Evolutionary conservation across 2,329 filamentous ascomycete species (phyloP).

Genomic region (Pyrenophora graminea): DNA sequence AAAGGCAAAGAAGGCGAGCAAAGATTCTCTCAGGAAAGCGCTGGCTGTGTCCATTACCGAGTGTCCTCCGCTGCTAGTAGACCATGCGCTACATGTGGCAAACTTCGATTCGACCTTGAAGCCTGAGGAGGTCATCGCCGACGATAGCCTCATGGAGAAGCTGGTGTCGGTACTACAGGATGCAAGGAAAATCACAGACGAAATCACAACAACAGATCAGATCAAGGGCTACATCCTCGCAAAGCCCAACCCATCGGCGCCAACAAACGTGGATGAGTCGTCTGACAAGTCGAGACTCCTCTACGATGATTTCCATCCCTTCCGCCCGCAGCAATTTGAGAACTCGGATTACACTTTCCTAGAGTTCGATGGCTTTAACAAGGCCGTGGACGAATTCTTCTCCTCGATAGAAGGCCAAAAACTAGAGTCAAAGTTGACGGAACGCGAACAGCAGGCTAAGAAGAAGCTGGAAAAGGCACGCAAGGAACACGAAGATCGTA

Average conservation of each 20-base stretch:
- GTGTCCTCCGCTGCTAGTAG: constrained; percentile 82
- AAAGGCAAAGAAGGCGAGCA: constrained; percentile 74
- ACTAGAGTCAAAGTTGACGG: constrained; percentile 78
- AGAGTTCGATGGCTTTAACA: constrained; percentile 84
- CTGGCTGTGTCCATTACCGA: constrained; percentile 85
- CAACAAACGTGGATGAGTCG: constrained; percentile 47
- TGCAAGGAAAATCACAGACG: constrained; percentile 70
- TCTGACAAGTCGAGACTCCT: constrained; percentile 59
- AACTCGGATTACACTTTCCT: constrained; percentile 70
- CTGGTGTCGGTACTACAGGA: constrained; percentile 71
- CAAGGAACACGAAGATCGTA: constrained; percentile 79
- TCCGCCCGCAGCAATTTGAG: constrained; percentile 79
- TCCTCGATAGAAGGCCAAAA: constrained; percentile 95
- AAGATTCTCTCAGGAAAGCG: constrained; percentile 76
- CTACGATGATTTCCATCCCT: constrained; percentile 96
- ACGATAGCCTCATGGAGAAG: constrained; percentile 65
- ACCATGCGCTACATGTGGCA: constrained; percentile 76
- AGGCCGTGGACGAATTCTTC: constrained; percentile 94
- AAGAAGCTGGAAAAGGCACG: constrained; percentile 84
- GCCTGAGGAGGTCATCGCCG: constrained; percentile 70
- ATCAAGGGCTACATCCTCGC: constrained; percentile 89
- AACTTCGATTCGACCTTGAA: constrained; percentile 71
- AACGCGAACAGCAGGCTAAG: constrained; percentile 80
- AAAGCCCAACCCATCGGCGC: constrained; percentile 53
- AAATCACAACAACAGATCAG: constrained; percentile 67